Base-by-base conservation (phyloP, 2,329 filamentous ascomycete genomes). In the Cladorrhinum sp. region DNA sequence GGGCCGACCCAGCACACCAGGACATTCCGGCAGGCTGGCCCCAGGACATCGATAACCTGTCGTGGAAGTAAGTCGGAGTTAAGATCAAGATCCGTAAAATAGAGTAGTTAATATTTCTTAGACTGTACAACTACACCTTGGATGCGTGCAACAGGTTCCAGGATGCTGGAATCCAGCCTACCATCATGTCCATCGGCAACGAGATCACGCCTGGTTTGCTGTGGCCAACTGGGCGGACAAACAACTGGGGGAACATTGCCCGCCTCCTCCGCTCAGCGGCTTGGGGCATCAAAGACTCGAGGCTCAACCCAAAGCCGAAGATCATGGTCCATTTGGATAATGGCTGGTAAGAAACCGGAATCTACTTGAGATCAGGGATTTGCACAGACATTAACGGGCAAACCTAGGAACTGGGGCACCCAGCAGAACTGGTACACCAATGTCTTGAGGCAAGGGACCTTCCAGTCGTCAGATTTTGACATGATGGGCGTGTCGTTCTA, bases 301-400 rank as follows among this genome's bases (percentile, higher is more conserved):
- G 73, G 2, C 74, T 89, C 24, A 72, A 72, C 46, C 77, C 81
- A 0, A 80, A 82, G 64, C 86, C 88, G 1, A 83, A 86, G 70
- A 89, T 91, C 72, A 86, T 91, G 85, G 83, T 91, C 46, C 89
- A 91, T 68, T 79, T 91, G 2, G 87, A 91, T 72, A 88, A 90
- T 68, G 88, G 88, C n/a, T 92, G 87, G 67, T 66, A 48, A 56
- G 66, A 39, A 23, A 1, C 33, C 6, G 26, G 3, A 24, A 30
- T 33, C 6, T 12, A 10, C 28, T 23, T 5, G 16, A 18, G 18
- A n/a, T 28, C 6, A 9, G 16, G 10, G n/a, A 46, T 20, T 30
- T 16, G 23, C 21, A 16, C 21, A n/a, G 10, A 33, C 20, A 24
- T 42, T 62, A 52, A 60, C 33, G 18, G 16, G 39, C 46, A 54